Percentiles rank a stretch among this genome's conserved stretches.
phyloP scores from a whole-genome alignment of 345 rosid genomes.

The Melaleuca quinquenervia region DNA sequence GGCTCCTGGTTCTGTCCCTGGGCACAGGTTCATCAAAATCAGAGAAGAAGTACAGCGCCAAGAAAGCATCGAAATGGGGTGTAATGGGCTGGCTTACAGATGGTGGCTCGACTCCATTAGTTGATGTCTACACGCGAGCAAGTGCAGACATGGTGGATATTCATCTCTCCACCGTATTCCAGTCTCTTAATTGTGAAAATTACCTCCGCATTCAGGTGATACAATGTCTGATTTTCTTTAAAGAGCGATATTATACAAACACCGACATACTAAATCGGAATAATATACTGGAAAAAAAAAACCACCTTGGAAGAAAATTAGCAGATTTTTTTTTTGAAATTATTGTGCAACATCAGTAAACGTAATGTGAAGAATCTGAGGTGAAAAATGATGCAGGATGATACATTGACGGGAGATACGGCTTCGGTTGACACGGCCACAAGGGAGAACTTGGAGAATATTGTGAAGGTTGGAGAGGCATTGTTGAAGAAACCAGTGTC shows the following conservation, averaged over 20 bases:
- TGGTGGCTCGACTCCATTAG: constrained; percentile 14
- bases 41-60: constrained; percentile 14
- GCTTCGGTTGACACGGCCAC: constrained; percentile 49
- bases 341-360: neutral
- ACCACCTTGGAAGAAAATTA: neutral
- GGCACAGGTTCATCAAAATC: constrained; percentile 24
- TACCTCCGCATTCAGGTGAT: constrained; percentile 43
- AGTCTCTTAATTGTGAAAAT: constrained; percentile 23
- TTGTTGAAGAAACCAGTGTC: constrained; percentile 41
- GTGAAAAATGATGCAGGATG: constrained; percentile 22
- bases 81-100: constrained; percentile 25
- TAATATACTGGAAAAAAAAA: neutral
- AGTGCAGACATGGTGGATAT: constrained; percentile 28
- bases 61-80: constrained; percentile 27
- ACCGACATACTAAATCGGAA: neutral
- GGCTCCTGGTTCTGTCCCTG: constrained; percentile 22
- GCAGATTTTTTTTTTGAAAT: neutral
- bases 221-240: neutral
- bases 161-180: constrained; percentile 22
- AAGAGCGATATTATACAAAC: neutral
- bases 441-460: constrained; percentile 26
- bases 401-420: constrained; percentile 21
- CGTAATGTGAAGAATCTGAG: neutral
- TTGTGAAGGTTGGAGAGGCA: constrained; percentile 34
- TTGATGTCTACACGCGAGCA: constrained; percentile 23